Base-by-base conservation (phyloP, 2,329 filamentous ascomycete genomes). In the Diaporthe citriasiana region DNA sequence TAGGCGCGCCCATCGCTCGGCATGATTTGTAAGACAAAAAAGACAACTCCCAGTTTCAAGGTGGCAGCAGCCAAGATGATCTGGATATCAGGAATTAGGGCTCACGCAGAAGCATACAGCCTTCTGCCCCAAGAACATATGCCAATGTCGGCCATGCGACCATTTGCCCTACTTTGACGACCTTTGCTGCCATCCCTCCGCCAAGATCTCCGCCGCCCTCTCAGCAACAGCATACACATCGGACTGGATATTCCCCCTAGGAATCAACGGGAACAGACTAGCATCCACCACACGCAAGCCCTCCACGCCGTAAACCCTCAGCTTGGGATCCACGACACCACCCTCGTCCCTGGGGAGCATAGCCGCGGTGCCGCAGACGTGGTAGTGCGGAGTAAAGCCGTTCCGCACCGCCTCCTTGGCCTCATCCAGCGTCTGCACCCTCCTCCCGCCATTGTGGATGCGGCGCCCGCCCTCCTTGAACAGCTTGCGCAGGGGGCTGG, bases 401-500 rank as follows among this genome's bases (percentile, higher is more conserved):
- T 66, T 40, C 13, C 38, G 38, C 3, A 71, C 72, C 8, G 59
- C 50, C 33, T 71, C 59, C 68, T 53, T 66, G 38, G 72, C 72
- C 40, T 74, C 72, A 12, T 63, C 40, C n/a, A 74, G 57, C 40
- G 68, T 68, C 59, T 59, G 65, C 25, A 71, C 68, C 27, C 51
- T 25, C 50, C 38, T 68, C 6, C 72, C 68, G 3, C 38, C 68
- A 7, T 74, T 74, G 30, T 74, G 72, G 27, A 74, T 42, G 30
- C 72, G 47, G 3, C 72, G 38, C 27, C 74, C 12, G 76, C 76
- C 27, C 0, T 77, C 70, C 76, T 79, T 73, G 79, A 89, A 80
- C 33, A 87, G 81, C 22, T 78, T 74, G 0, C 80, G 78, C 0
- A 87, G 77, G 2, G 86, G 84, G 19, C 79, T 75, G 0, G 84